These are phyloP conservation scores for Coprinopsis strossmayeri DNA, from an alignment of 768 basidiomycete species.

Conservation along the genomic window DNA sequence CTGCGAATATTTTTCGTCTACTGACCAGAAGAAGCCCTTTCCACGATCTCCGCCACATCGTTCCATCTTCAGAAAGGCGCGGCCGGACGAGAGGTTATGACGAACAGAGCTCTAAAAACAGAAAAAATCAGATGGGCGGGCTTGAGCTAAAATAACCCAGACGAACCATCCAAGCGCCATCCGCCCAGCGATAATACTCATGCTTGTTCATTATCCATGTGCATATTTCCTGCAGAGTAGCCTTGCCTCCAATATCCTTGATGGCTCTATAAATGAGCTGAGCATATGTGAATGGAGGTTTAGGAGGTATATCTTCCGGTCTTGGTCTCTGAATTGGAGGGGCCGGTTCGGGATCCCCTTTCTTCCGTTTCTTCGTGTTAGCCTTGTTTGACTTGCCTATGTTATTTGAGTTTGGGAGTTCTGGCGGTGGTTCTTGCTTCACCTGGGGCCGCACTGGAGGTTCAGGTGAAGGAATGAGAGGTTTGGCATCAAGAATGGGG, in stretches of 20 bases:
- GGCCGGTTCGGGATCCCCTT: slow-evolving; percentile 40
- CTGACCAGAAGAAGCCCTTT: slow-evolving; percentile 91
- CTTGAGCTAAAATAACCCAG: slow-evolving; percentile 9
- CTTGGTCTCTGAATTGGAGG: slow-evolving; percentile 35
- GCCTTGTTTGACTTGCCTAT: slow-evolving; percentile 43
- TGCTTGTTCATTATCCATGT: slow-evolving; percentile 85
- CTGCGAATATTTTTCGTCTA: slow-evolving; percentile 70
- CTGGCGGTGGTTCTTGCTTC: slow-evolving; percentile 31
- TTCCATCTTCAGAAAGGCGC: slow-evolving; percentile 88
- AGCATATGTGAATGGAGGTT: slow-evolving; percentile 87
- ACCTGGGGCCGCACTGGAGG: slow-evolving; percentile 35
- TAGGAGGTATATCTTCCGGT: slow-evolving; percentile 78
- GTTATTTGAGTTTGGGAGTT: slow-evolving; percentile 58
- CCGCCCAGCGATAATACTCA: slow-evolving; percentile 86
- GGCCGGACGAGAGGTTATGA: slow-evolving; percentile 89
- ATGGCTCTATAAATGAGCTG: slow-evolving; percentile 89
- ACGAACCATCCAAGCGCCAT: slow-evolving; percentile 89
- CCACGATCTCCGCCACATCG: slow-evolving; percentile 79
- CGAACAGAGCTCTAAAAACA: slow-evolving; percentile 76
- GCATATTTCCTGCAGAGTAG: slow-evolving; percentile 89
- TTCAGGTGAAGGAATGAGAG: slow-evolving; percentile 34
- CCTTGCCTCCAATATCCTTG: slow-evolving; percentile 72
- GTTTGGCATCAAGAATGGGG: slow-evolving; percentile 50
- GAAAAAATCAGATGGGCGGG: slow-evolving; percentile 10
- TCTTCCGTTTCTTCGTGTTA: slow-evolving; percentile 69